Evolutionary conservation across 2,329 filamentous ascomycete species (phyloP), one percentile per base, ranked within the genome.

Genomic region (Penicillium frequentans): DNA sequence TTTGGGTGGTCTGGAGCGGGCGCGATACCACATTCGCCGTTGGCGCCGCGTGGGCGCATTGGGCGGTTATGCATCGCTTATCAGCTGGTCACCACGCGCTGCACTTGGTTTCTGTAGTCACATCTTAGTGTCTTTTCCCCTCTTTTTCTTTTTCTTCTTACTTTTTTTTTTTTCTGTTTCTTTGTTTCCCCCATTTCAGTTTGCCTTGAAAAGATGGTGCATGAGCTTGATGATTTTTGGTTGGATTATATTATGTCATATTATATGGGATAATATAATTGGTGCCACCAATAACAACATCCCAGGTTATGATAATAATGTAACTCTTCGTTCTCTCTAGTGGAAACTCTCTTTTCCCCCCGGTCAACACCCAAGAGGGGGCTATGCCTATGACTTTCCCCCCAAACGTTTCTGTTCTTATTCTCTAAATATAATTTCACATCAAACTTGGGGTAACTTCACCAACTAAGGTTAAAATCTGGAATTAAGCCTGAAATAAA

Each of bases 51-150:
- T 55, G 37, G 56, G 51, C 54, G 57, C 53, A 59, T 60, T 62
- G 58, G 55, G 61, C 64, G 54, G 60, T 64, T 64, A 64, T 64
- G 57, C 61, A 58, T 64, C 61, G 61, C 61, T 64, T 64, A 57
- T 53, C 55, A 55, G 51, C 54, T 59, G 54, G 54, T 59, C 57
- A 51, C 54, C 51, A 19, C 51, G 51, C 51, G 49, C 49, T 51
- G 49, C 49, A 51, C 9, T 21, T 50, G 13, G 16, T 21, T 37
- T 21, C 49, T 21, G 10, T 49, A 16, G 50, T 52, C 50, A 52
- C 52, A 54, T 54, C 45, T 35, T 45, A 26, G 29, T 52, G 24
- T 44, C 16, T 19, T 39, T 39, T 16, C 47, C 47, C 31, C 31
- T 16, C 19, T 33, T 23, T 24, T 23, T 24, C 19, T 16, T 23